These are phyloP conservation scores for Beauveria rudraprayagi DNA, from an alignment of 2,329 filamentous ascomycete genomes.

Conservation along the genomic window DNA sequence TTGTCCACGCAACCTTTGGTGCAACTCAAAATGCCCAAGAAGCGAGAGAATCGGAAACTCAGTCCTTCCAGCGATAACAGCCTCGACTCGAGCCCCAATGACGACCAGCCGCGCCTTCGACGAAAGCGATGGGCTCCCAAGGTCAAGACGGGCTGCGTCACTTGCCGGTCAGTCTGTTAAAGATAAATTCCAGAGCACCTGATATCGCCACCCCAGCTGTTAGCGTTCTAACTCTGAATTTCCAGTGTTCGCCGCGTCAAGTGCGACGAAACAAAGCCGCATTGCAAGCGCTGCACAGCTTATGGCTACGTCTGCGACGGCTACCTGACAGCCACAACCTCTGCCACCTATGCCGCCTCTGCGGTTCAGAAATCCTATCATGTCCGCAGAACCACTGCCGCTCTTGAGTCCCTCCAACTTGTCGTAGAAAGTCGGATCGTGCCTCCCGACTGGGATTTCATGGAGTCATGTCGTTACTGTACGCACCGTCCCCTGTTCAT, in stretches of 20 bases:
- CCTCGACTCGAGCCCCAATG: neutral
- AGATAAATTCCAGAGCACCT: no score
- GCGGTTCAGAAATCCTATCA: neutral
- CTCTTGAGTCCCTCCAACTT: neutral
- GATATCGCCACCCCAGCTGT: no score
- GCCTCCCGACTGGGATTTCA: neutral
- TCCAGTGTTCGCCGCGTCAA: neutral
- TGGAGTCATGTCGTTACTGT: slow-evolving; percentile 3
- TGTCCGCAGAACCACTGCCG: neutral
- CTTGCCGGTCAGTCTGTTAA: neutral
- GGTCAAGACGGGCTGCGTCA: slow-evolving; percentile 7
- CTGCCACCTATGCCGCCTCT: neutral
- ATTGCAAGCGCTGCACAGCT: neutral
- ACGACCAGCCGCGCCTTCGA: neutral
- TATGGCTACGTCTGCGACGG: slow-evolving; percentile 5
- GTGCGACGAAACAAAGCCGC: slow-evolving; percentile 5
- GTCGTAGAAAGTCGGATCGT: neutral
- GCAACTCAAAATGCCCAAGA: neutral
- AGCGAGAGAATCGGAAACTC: neutral
- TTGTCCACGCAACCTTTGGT: neutral
- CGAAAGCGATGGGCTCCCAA: slow-evolving; percentile 4
- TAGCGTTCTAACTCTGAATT: neutral
- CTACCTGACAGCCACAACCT: neutral
- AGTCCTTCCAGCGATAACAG: neutral
- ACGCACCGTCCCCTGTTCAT: neutral